Evolutionary conservation across 1,284 basidiomycete species (phyloP).

Genomic region (Fomes fomentarius): DNA sequence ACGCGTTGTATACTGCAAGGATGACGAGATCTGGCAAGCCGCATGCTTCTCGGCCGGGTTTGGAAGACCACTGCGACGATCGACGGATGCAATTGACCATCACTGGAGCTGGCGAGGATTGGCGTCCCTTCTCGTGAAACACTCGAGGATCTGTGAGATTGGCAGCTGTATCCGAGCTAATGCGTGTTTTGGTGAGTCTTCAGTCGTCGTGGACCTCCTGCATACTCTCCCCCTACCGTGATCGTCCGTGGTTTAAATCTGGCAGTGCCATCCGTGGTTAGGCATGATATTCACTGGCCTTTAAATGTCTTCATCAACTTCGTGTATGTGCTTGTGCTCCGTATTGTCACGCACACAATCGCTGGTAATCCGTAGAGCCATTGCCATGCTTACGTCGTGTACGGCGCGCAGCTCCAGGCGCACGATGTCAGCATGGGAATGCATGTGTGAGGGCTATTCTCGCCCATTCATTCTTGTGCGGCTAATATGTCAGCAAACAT

Average conservation of each 20-base stretch:
- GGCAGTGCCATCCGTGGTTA: too few relatives aligned
- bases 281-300: neutral
- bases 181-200: slow-evolving; percentile 32
- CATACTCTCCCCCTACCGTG: neutral
- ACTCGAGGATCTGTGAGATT: slow-evolving; percentile 34
- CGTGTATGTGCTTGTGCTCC: too few relatives aligned
- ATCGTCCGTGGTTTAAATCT: neutral
- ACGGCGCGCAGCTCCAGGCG: too few relatives aligned
- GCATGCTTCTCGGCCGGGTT: slow-evolving; percentile 35
- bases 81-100: neutral
- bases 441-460: neutral
- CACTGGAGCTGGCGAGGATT: slow-evolving; percentile 29
- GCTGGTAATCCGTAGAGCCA: too few relatives aligned
- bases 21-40: slow-evolving; percentile 33
- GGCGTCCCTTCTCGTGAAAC: slow-evolving; percentile 30
- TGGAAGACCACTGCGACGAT: slow-evolving; percentile 32
- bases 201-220: neutral
- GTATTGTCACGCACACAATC: too few relatives aligned
- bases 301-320: too few relatives aligned
- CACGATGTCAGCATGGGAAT: neutral
- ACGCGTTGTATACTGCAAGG: slow-evolving; percentile 30
- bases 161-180: slow-evolving; percentile 35
- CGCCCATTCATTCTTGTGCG: too few relatives aligned
- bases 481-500: too few relatives aligned
- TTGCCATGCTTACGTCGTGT: too few relatives aligned